These are phyloP conservation scores for Puccinia brachypodii DNA, from an alignment of 1,284 basidiomycete genomes.

Conservation along the genomic window DNA sequence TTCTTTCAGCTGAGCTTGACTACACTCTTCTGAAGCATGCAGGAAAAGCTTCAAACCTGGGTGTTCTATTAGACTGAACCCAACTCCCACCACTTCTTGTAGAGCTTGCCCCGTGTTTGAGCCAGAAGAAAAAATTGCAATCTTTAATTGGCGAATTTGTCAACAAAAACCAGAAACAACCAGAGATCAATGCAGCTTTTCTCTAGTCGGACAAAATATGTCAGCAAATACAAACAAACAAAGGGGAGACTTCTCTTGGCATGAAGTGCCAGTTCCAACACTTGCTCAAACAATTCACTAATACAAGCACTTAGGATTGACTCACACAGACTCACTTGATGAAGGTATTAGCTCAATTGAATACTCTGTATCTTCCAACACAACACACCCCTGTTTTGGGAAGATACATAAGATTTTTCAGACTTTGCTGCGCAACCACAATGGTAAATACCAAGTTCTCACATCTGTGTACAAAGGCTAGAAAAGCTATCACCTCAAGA, in stretches of 20 bases:
- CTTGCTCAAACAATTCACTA: slow-evolving; percentile 6
- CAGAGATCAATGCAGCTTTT: background rate
- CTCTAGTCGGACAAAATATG: background rate
- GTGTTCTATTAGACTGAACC: slow-evolving; percentile 1
- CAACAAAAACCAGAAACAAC: background rate
- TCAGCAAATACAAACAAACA: slow-evolving; percentile 15
- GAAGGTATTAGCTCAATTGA: slow-evolving; percentile 39
- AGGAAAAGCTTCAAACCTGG: slow-evolving; percentile 31
- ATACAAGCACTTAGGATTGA: background rate
- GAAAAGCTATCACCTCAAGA: background rate
- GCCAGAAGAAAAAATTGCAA: slow-evolving; percentile 24
- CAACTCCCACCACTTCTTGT: slow-evolving; percentile 15
- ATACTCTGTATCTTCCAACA: background rate
- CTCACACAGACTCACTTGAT: slow-evolving; percentile 19
- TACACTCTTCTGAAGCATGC: slow-evolving; percentile 21
- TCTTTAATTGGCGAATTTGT: slow-evolving; percentile 24
- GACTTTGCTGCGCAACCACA: background rate
- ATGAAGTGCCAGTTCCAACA: slow-evolving; percentile 25
- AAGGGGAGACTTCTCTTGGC: background rate
- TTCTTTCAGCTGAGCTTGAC: slow-evolving; percentile 17
- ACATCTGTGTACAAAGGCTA: slow-evolving; percentile 17
- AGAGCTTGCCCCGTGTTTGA: slow-evolving; percentile 17
- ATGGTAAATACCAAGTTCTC: slow-evolving; percentile 11
- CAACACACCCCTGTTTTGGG: slow-evolving; percentile 1
- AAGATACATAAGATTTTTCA: slow-evolving; percentile 23